Percentiles rank a stretch among this genome's conserved stretches.
phyloP scores from a whole-genome alignment of 345 rosid genomes.

The Salix exigua region DNA sequence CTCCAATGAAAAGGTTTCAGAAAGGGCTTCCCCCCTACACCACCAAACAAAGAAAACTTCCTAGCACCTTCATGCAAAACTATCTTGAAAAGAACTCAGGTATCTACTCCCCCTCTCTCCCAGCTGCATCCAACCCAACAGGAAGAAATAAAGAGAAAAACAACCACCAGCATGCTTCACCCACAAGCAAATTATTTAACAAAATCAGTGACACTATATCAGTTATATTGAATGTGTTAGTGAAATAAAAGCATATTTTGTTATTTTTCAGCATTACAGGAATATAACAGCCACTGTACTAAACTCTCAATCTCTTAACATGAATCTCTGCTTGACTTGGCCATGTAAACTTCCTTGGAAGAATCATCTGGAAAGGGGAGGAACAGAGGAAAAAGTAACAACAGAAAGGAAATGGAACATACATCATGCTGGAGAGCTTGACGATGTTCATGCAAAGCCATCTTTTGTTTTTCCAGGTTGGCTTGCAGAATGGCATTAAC shows the following conservation, averaged over 20 bases:
- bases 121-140: too few relatives aligned
- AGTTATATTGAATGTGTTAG: too few relatives aligned
- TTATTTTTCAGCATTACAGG: too few relatives aligned
- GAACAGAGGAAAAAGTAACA: not conserved
- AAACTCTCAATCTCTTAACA: not conserved
- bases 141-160: too few relatives aligned
- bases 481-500: conserved; percentile 58
- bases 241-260: too few relatives aligned
- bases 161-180: too few relatives aligned
- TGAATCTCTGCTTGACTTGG: not conserved
- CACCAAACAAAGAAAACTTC: not conserved
- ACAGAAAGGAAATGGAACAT: conserved; percentile 23
- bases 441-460: conserved; percentile 57
- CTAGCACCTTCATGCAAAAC: not conserved
- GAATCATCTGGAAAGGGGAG: not conserved
- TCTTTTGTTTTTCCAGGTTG: conserved; percentile 60
- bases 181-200: not conserved
- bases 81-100: not conserved
- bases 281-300: too few relatives aligned
- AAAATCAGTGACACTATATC: too few relatives aligned
- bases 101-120: not conserved
- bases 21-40: not conserved
- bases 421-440: conserved; percentile 73
- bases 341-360: conserved; percentile 2
- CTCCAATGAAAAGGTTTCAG: not conserved